Evolutionary conservation across 495 filamentous ascomycete species (phyloP).

Genomic region (Acidiella bohemica): DNA sequence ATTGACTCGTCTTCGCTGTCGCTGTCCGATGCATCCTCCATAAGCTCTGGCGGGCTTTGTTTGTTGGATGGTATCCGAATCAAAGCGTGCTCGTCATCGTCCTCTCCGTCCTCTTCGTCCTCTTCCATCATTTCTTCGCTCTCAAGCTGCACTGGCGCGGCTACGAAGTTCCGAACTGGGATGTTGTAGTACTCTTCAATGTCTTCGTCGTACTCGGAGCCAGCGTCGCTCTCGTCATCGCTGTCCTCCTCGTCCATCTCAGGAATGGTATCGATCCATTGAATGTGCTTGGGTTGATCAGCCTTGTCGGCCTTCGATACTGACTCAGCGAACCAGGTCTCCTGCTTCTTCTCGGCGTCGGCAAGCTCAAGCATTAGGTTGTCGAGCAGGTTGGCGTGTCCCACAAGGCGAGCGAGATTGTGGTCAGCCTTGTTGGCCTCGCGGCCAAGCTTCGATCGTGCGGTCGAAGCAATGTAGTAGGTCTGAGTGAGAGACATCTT

Average conservation of each 20-base stretch:
- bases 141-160: slow-evolving; percentile 33
- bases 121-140: slow-evolving; percentile 45
- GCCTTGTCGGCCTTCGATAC: slow-evolving; percentile 56
- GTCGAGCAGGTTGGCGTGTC: slow-evolving; percentile 97
- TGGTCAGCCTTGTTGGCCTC: slow-evolving; percentile 86
- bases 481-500: slow-evolving; percentile 97
- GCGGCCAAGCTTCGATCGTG: slow-evolving; percentile 81
- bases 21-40: slow-evolving; percentile 39
- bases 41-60: slow-evolving; percentile 65
- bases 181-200: slow-evolving; percentile 6
- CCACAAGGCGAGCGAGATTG: slow-evolving; percentile 83
- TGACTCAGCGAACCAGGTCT: slow-evolving; percentile 95
- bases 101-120: slow-evolving; percentile 45
- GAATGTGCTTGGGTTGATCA: slow-evolving; percentile 54
- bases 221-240: slow-evolving; percentile 50
- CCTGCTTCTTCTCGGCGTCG: slow-evolving; percentile 89
- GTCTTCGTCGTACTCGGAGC: slow-evolving; percentile 27
- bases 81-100: slow-evolving; percentile 52
- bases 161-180: slow-evolving; percentile 8
- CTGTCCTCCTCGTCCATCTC: slow-evolving; percentile 60
- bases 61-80: slow-evolving; percentile 55
- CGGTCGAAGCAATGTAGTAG: slow-evolving; percentile 93
- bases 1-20: slow-evolving; percentile 64
- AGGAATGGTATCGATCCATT: slow-evolving; percentile 71
- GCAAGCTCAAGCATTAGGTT: slow-evolving; percentile 88